Base-by-base conservation (phyloP, 805 yeast genomes). In the Barnettozyma populi region DNA sequence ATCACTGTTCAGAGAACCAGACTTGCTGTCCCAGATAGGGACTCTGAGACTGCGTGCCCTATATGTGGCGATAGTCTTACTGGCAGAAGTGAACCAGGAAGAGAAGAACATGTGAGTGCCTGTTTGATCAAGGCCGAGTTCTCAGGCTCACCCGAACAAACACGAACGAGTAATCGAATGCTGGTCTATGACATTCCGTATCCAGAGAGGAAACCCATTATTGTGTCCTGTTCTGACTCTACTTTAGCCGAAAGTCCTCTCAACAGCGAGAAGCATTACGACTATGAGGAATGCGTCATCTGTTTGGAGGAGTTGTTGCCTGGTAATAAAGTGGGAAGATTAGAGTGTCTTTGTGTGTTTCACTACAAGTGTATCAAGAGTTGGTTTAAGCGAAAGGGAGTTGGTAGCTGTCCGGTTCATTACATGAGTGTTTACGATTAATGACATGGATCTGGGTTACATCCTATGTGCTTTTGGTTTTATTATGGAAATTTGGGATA, bases 271-370 rank as follows among this genome's bases (percentile, higher is more conserved):
- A 43, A 50, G 31, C 38, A 49, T 35, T 42, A 63, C 57, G 61
- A 68, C 24, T 72, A 70, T 16, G 79, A 79, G 43, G 98, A 94
- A 64, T 94, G 99, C 64, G 92, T 89, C 14, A 92, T 94, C 21
- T 94, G 99, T 61, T 79, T 92, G 52, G 99, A 94, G 62, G 95
- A 87, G 18, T 79, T 90, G 63, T 67, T 69, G 42, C 87, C 90
- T 0, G 96, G 96, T 2, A 94, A 90, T 47, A 84, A 84, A 59
- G 92, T 94, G 16, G 98, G 96, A 0, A 70, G 99, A 37, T 67
- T 94, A 49, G 98, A 92, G 64, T 94, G 99, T 63, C 72, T 94
- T 13, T 94, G 99, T 62, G 88, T 90, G 32, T 94, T 89, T 65
- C 99, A 94, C 60, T 90, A 90, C 62, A 71, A 77, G 53, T 94